phyloP scores from a whole-genome alignment of 345 rosid genomes.

The Dipteronia dyeriana region DNA sequence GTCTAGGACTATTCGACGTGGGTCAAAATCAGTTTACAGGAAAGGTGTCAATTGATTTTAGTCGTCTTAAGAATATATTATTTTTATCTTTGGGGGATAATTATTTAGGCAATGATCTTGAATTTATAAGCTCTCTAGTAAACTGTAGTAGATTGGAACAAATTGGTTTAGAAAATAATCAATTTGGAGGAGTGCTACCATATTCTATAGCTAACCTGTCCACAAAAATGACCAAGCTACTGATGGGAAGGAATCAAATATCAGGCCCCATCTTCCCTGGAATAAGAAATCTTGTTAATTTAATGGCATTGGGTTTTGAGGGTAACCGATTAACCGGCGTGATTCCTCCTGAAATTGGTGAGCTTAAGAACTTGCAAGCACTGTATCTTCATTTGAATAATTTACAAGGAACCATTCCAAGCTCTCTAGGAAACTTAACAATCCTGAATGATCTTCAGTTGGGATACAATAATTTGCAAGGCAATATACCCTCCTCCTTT shows the following conservation, averaged over 20 bases:
- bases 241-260: constrained; percentile 13
- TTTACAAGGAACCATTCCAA: constrained; percentile 13
- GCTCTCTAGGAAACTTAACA: constrained; percentile 19
- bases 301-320: background rate
- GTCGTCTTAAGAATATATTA: background rate
- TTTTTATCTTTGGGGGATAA: background rate
- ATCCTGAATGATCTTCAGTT: background rate
- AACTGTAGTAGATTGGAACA: background rate
- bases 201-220: constrained; percentile 19
- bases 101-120: background rate
- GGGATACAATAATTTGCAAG: constrained; percentile 12
- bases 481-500: constrained; percentile 12
- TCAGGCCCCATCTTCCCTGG: constrained; percentile 23
- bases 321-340: background rate
- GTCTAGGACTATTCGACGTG: background rate
- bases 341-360: constrained; percentile 21
- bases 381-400: background rate
- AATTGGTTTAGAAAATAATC: background rate
- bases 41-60: background rate
- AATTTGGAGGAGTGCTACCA: constrained; percentile 11
- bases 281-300: constrained; percentile 20
- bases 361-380: constrained; percentile 8
- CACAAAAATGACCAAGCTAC: background rate
- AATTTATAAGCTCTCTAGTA: background rate
- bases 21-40: background rate